These are phyloP conservation scores for Lagenidium giganteum DNA, from an alignment of 352 stramenopile species.

Conservation along the genomic window DNA sequence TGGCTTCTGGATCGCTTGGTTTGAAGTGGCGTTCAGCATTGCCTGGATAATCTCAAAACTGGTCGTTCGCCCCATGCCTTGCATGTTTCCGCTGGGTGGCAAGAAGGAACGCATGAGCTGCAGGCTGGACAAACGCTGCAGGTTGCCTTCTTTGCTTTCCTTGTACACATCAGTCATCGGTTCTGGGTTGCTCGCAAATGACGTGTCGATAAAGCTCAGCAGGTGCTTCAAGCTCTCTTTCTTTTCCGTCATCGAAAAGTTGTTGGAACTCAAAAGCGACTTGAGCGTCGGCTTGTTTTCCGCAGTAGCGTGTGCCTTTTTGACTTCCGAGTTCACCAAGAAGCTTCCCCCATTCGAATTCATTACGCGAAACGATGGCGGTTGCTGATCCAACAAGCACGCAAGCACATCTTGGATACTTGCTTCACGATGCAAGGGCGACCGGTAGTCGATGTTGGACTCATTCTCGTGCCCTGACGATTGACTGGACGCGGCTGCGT, in stretches of 20 bases:
- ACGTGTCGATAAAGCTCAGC: conserved; percentile 82
- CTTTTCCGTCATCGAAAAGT: conserved; percentile 84
- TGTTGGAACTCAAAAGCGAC: conserved; percentile 74
- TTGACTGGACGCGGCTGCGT: background rate
- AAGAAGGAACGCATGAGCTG: conserved; percentile 82
- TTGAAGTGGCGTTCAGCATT: conserved; percentile 82
- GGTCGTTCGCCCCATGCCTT: conserved; percentile 66
- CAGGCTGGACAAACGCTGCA: conserved; percentile 71
- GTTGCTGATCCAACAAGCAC: conserved; percentile 69
- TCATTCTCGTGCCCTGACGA: background rate
- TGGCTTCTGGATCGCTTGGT: conserved; percentile 80
- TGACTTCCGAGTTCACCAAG: conserved; percentile 46
- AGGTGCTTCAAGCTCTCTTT: conserved; percentile 80
- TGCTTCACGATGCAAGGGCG: conserved; percentile 59
- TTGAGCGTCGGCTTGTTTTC: conserved; percentile 60
- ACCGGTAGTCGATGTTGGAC: conserved; percentile 31
- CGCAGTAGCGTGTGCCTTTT: conserved; percentile 23
- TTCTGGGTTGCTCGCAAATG: conserved; percentile 70
- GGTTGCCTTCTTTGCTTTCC: conserved; percentile 58
- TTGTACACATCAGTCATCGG: conserved; percentile 80
- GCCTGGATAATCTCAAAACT: conserved; percentile 87
- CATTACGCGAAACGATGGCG: conserved; percentile 37
- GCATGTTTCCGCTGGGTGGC: conserved; percentile 20
- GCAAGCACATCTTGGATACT: conserved; percentile 77
- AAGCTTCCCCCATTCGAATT: conserved; percentile 49